phyloP scores from a whole-genome alignment of 2,329 filamentous ascomycete genomes.

The Penicillium sp. region DNA sequence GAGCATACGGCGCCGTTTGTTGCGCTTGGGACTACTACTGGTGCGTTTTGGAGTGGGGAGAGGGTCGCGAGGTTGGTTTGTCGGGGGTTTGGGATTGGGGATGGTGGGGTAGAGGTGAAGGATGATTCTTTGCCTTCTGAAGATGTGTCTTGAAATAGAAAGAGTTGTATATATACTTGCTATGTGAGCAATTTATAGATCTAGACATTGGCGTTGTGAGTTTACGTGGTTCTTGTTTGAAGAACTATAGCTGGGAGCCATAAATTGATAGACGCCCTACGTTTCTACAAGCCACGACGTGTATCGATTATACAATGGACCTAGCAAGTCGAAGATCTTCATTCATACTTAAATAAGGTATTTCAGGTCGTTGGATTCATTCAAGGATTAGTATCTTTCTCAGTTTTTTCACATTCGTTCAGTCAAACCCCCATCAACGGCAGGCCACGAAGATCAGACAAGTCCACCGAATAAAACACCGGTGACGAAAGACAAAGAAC shows the following conservation, averaged over 20 bases:
- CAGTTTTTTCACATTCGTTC: slow-evolving; percentile 1
- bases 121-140: slow-evolving; percentile 36
- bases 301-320: neutral
- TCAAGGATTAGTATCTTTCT: slow-evolving; percentile 25
- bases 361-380: slow-evolving; percentile 18
- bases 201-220: neutral
- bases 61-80: slow-evolving; percentile 61
- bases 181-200: neutral
- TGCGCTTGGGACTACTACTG: slow-evolving; percentile 81
- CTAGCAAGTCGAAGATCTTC: neutral
- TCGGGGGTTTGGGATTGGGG: slow-evolving; percentile 24
- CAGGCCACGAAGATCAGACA: neutral
- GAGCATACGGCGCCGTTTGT: slow-evolving; percentile 91
- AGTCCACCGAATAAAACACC: neutral
- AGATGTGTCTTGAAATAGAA: neutral
- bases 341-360: slow-evolving; percentile 7
- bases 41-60: slow-evolving; percentile 90
- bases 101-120: slow-evolving; percentile 18
- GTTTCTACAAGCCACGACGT: neutral
- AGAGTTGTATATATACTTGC: neutral
- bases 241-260: neutral
- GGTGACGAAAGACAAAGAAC: neutral
- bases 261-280: neutral
- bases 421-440: neutral
- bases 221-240: neutral